Evolutionary conservation across 192 early-diverging fungal genomes (phyloP), one percentile per base, ranked within the genome.

Genomic region (Geranomyces variabilis): DNA sequence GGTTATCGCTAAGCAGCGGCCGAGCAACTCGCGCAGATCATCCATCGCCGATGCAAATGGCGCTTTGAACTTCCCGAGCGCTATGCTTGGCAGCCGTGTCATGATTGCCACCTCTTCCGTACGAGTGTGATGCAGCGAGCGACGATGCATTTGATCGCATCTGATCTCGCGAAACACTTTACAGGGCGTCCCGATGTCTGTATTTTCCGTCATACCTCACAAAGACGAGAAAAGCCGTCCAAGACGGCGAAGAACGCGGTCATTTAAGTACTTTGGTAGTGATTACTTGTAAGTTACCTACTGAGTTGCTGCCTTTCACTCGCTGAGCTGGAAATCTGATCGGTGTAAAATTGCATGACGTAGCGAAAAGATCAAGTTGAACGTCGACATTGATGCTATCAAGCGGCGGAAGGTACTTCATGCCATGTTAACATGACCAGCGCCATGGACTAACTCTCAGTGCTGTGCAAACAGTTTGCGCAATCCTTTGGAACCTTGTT

Each of bases 131-230:
- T 31, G 14, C 15, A 17, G 3, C 0, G 2, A 0, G 21, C 33
- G 13, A 6, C 51, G 43, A 10, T 15, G 30, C 47, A 36, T 14
- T 7, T 17, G 58, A 60, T 31, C 5, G 22, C 29, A 17, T 30
- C 58, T 53, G 58, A 68, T 44, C 66, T 46, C 34, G 44, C 26
- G 8, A 4, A 26, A 10, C 21, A 13, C 21, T 41, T 26, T 61
- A 55, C 56, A 78, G 41, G 72, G 75, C 3, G 51, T 45, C 22
- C 77, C 77, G 6, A 36, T 82, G 24, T 79, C 77, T 9, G 53
- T 75, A 6, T 82, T 79, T 51, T 77, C 77, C 14, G 75, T 82
- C 8, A 77, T 77, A 44, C 36, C 78, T 19, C 61, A 67, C 43
- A 53, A 43, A 45, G 81, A 79, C 19, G 70, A 57, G 29, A 69